Evolutionary conservation across 768 basidiomycete genomes (phyloP).

Genomic region (Boletus rubropictus): DNA sequence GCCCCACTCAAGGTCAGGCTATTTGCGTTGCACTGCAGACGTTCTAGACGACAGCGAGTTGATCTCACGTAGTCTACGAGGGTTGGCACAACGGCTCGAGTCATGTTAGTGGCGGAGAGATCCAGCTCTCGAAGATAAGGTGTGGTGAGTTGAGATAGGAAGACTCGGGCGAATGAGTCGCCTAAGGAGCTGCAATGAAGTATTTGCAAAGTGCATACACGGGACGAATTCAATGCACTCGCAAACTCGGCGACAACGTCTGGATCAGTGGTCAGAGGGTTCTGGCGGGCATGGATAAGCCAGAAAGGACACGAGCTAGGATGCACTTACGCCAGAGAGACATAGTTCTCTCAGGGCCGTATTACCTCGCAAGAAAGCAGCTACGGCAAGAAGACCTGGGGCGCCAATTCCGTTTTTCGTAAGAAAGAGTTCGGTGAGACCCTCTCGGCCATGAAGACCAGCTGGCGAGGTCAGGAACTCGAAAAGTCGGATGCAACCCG

Average conservation of each 20-base stretch:
- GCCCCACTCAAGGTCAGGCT: conserved; percentile 43
- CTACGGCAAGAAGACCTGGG: conserved; percentile 48
- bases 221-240: conserved; percentile 50
- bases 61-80: conserved; percentile 49
- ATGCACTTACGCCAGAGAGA: conserved; percentile 49
- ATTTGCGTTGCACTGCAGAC: conserved; percentile 54
- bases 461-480: conserved; percentile 45
- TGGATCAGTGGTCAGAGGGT: conserved; percentile 36
- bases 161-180: conserved; percentile 43
- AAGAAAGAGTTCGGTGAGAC: conserved; percentile 50
- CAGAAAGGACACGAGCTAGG: neutral
- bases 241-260: conserved; percentile 37
- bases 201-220: conserved; percentile 45
- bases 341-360: conserved; percentile 42
- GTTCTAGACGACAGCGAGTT: conserved; percentile 42
- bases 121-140: conserved; percentile 49
- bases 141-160: conserved; percentile 47
- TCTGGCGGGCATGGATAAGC: conserved; percentile 29
- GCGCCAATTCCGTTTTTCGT: conserved; percentile 54
- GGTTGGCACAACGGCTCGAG: conserved; percentile 34
- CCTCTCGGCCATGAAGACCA: conserved; percentile 36
- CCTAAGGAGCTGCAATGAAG: conserved; percentile 45
- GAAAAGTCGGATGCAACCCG: conserved; percentile 52
- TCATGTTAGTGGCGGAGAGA: conserved; percentile 48
- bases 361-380: conserved; percentile 46